These are phyloP conservation scores for Chionographis japonica DNA, from an alignment of 106 monocot species.

Conservation along the genomic window DNA sequence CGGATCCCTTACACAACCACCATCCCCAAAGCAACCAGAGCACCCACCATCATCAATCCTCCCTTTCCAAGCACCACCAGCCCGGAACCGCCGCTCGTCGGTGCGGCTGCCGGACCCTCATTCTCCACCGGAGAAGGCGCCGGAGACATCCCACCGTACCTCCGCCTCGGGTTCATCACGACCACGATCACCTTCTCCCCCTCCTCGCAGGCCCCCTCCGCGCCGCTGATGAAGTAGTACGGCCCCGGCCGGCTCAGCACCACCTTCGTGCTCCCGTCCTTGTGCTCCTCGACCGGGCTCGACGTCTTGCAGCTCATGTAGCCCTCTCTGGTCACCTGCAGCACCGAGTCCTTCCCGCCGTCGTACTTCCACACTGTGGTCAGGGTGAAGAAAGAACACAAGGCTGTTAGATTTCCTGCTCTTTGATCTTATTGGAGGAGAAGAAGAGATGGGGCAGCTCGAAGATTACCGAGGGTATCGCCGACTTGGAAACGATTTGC, in stretches of 20 bases:
- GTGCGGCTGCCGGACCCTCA: conserved; percentile 35
- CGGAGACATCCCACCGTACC: neutral
- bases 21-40: no score
- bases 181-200: conserved; percentile 72
- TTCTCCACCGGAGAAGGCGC: conserved; percentile 23
- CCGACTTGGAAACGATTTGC: conserved; percentile 7
- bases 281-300: no score
- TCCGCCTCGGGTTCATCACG: conserved; percentile 32
- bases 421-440: no score
- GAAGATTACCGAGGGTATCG: conserved; percentile 1
- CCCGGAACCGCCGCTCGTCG: conserved; percentile 2
- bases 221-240: conserved; percentile 68
- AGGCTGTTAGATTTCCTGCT: neutral
- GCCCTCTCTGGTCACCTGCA: conserved; percentile 1
- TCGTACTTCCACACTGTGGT: conserved; percentile 3
- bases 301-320: neutral
- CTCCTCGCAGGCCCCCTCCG: conserved; percentile 40
- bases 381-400: neutral
- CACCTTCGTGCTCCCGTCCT: no score
- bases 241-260: conserved; percentile 2
- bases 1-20: no score
- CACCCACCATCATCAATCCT: neutral
- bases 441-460: neutral
- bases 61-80: neutral
- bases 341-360: conserved; percentile 3